Percentiles rank a stretch among this genome's conserved stretches.
Evolutionary conservation across 768 basidiomycete species (phyloP).

Genomic region (Leccinum subtestaceum): DNA sequence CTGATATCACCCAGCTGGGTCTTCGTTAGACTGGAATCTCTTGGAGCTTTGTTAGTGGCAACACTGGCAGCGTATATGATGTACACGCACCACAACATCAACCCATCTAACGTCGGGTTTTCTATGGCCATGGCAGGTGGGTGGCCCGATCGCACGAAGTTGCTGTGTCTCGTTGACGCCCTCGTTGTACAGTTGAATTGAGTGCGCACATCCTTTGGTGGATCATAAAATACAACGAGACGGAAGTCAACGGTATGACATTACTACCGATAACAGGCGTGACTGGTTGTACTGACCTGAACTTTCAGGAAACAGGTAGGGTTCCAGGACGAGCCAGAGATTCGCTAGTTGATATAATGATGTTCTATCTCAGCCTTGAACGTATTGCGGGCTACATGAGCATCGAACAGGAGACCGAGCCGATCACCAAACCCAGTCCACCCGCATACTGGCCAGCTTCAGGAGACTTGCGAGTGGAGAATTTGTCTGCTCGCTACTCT

Average conservation of each 20-base stretch:
- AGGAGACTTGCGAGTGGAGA: conserved; percentile 52
- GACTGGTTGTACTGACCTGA: conserved; percentile 2
- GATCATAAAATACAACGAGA: conserved; percentile 21
- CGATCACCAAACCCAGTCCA: conserved; percentile 39
- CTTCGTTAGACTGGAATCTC: conserved; percentile 37
- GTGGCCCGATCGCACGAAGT: background rate
- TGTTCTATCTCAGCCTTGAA: conserved; percentile 21
- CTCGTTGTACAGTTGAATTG: background rate
- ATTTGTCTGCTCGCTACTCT: conserved; percentile 55
- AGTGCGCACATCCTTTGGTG: conserved; percentile 18
- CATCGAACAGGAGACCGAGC: conserved; percentile 52
- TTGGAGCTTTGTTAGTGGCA: conserved; percentile 41
- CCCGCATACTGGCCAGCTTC: conserved; percentile 68
- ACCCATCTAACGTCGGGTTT: conserved; percentile 20
- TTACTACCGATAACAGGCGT: background rate
- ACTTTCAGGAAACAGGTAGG: conserved; percentile 22
- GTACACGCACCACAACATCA: conserved; percentile 22
- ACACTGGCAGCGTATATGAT: conserved; percentile 33
- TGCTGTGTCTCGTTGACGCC: background rate
- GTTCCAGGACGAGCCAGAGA: no score
- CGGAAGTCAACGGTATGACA: conserved; percentile 11
- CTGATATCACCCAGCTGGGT: conserved; percentile 27
- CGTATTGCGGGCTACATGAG: conserved; percentile 47
- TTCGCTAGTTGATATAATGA: no score
- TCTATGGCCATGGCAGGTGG: conserved; percentile 13